Base-by-base conservation (phyloP, 305 asterid species). In the Rubia balearica region DNA sequence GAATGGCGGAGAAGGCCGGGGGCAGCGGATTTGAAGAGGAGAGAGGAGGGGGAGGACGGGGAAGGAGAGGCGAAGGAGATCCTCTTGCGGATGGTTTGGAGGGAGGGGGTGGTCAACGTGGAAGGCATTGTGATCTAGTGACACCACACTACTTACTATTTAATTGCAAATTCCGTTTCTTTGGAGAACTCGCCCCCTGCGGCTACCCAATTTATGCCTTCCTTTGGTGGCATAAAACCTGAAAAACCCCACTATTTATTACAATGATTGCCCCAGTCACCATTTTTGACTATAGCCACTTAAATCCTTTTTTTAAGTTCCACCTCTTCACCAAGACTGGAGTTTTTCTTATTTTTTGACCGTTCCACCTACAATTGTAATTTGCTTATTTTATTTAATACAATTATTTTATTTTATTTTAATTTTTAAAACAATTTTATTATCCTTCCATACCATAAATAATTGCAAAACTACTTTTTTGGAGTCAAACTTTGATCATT, bases 81-180 rank as follows among this genome's bases (percentile, higher is more conserved):
- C 61, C 73, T 36, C 73, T 38, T 68, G 65, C 68, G 57, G 21
- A 68, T 61, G 16, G 65, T 61, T 74, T 74, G 78, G 53, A 74
- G 69, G 24, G 55, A n/a, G 7, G 78, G 36, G 10, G 78, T 0
- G 0, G 77, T 68, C 38, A 74, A 61, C 5, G 56, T 40, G 22
- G 73, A 68, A 11, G 73, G 21, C 78, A 61, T 68, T 45, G 51
- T 24, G 62, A 40, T 40, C 8, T 56, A 7, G 22, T 8, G 19
- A 21, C 24, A 51, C 59, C 51, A 2, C 59, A 21, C 59, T 17
- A 17, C 21, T 30, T 61, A 11, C 3, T 12, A 30, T 63, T 33
- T 36, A 7, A 4, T 33, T 41, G 67, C 36, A 55, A 4, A 6
- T 7, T 48, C 16, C 0, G 55, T 48, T 48, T 55, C 27, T 57